Base-by-base conservation (phyloP, 805 yeast species). In the Candida khao-thaluensis region DNA sequence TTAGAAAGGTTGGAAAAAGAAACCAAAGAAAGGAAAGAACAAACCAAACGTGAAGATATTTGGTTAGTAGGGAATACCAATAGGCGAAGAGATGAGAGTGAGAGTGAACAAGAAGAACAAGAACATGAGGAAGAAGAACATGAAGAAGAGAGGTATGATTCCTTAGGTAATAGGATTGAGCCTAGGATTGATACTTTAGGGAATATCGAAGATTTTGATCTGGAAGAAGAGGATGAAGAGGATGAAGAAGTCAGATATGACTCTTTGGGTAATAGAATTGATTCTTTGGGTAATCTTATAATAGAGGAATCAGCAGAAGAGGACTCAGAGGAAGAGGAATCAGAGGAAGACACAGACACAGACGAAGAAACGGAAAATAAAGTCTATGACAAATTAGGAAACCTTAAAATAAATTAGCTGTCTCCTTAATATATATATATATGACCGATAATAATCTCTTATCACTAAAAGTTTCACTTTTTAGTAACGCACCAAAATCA, bases 31-130 rank as follows among this genome's bases (percentile, higher is more conserved):
- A 67, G 91, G 43, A 80, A 81, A 53, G 72, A 68, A 38, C 69
- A 68, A 38, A 69, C 72, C 3, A 66, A 65, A 16, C 72, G 62
- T 7, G 79, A 66, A 12, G 95, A 85, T 59, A 59, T 83, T 4
- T 86, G 95, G 95, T 66, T 75, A 60, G 74, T 79, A 66, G 95
- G 95, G 0, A 85, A 85, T 51, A 81, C 83, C 3, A 87, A 87
- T 48, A 76, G 82, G 44, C 42, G 32, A 4, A 42, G 41, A 2
- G 48, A 38, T n/a, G 48, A 45, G 15, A 48, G 41, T 9, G 56
- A 45, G 5, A 29, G 20, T 20, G 31, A 30, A 7, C 29, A 20
- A 14, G 38, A 35, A 6, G 26, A 11, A n/a, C 7, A 25, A 7
- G 22, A 22, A 10, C 10, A 23, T 12, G 29, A 41, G 26, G 10